phyloP scores from a whole-genome alignment of 352 stramenopile genomes.

The Pythium insidiosum region DNA sequence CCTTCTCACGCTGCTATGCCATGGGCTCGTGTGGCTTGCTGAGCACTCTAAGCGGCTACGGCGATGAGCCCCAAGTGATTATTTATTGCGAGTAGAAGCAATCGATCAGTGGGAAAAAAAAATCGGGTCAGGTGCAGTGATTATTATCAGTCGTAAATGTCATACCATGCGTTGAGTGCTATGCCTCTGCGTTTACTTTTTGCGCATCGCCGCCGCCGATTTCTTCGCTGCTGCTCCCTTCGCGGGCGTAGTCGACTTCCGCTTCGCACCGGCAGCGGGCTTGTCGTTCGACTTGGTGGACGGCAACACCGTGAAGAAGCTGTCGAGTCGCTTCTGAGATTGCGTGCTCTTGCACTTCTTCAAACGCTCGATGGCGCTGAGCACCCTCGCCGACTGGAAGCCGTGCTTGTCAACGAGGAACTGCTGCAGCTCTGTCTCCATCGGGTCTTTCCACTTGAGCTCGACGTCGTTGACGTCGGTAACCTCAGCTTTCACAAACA shows the following conservation, averaged over 20 bases:
- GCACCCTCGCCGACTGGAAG: conserved; percentile 93
- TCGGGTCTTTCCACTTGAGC: conserved; percentile 93
- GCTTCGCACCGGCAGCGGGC: conserved; percentile 35
- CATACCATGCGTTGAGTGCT: conserved; percentile 2
- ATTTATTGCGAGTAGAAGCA: too few relatives aligned
- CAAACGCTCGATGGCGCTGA: conserved; percentile 91
- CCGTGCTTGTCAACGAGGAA: conserved; percentile 97
- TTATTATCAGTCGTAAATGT: background rate
- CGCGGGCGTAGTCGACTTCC: conserved; percentile 30
- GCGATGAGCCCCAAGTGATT: conserved; percentile 13
- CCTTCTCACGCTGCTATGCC: conserved; percentile 69
- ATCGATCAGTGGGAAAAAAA: too few relatives aligned
- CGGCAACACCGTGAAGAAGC: conserved; percentile 91
- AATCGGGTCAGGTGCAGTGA: background rate
- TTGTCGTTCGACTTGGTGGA: conserved; percentile 6
- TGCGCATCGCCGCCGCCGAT: conserved; percentile 18
- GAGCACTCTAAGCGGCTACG: conserved; percentile 61
- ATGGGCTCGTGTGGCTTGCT: conserved; percentile 74
- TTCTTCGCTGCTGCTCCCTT: conserved; percentile 18
- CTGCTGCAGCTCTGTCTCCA: conserved; percentile 83
- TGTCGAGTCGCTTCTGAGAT: conserved; percentile 95
- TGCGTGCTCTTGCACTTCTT: conserved; percentile 94
- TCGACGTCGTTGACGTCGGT: conserved; percentile 54
- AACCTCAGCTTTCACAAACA: conserved; percentile 89
- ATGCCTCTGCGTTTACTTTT: conserved; percentile 38